These are phyloP conservation scores for Trametes maxima DNA, from an alignment of 768 basidiomycete genomes.

Conservation along the genomic window DNA sequence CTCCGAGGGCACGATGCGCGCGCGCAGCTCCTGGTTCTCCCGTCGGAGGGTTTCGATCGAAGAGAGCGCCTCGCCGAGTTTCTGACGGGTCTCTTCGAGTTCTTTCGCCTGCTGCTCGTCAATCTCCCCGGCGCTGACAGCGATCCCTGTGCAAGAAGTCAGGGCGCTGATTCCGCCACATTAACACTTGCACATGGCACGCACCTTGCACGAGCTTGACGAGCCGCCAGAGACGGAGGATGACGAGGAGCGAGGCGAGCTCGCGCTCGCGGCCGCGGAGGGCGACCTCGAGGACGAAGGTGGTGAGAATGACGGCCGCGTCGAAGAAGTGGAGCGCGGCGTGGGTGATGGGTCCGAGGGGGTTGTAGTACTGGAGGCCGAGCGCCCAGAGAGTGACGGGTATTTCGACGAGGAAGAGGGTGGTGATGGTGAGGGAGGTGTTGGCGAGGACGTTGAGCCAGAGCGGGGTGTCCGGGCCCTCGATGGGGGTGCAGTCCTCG, in stretches of 20 bases:
- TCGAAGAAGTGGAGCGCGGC: constrained; percentile 76
- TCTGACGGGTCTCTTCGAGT: constrained; percentile 49
- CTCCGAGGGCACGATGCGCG: constrained; percentile 20
- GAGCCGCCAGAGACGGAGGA: constrained; percentile 80
- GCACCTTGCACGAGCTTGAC: constrained; percentile 71
- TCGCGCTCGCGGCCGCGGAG: constrained; percentile 71
- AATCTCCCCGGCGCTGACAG: constrained; percentile 74
- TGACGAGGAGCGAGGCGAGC: constrained; percentile 67
- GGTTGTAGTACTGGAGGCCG: constrained; percentile 63
- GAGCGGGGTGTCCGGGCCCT: constrained; percentile 46
- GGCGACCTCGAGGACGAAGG: constrained; percentile 72
- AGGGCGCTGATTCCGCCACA: not conserved
- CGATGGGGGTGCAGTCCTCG: constrained; percentile 47
- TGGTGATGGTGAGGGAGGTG: constrained; percentile 68
- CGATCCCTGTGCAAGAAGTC: constrained; percentile 52
- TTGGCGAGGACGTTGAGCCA: constrained; percentile 68
- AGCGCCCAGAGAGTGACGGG: constrained; percentile 69
- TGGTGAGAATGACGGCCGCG: constrained; percentile 66
- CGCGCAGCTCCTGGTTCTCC: constrained; percentile 56
- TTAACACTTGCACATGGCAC: not conserved
- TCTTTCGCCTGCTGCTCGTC: constrained; percentile 55
- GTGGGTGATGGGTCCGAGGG: constrained; percentile 55
- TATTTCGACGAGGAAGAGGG: constrained; percentile 77
- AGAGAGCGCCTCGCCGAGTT: constrained; percentile 42
- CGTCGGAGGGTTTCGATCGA: constrained; percentile 48